phyloP scores from a whole-genome alignment of 1,284 basidiomycete species.

The Melampsora americana region DNA sequence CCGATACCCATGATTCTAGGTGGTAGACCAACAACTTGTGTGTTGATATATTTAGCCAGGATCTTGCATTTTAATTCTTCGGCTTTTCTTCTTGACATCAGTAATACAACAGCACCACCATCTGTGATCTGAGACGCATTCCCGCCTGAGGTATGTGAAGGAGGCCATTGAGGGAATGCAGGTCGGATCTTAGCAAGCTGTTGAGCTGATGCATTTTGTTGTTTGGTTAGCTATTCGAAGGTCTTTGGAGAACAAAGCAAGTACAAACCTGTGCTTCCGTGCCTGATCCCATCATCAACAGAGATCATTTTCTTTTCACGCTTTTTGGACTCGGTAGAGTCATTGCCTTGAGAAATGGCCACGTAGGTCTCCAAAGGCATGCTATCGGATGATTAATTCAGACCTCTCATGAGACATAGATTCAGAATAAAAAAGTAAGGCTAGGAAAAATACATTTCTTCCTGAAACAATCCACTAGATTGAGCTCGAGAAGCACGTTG shows the following conservation, averaged over 20 bases:
- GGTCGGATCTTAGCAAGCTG: constrained; percentile 66
- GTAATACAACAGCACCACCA: constrained; percentile 75
- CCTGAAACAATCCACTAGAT: constrained; percentile 65
- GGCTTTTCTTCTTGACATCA: constrained; percentile 82
- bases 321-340: constrained; percentile 60
- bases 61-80: constrained; percentile 71
- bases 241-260: neutral
- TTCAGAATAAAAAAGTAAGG: constrained; percentile 60
- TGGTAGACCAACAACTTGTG: constrained; percentile 65
- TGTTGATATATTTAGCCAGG: constrained; percentile 73
- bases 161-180: constrained; percentile 85
- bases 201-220: constrained; percentile 57
- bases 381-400: constrained; percentile 22
- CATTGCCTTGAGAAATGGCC: constrained; percentile 5
- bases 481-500: constrained; percentile 67
- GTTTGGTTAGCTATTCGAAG: too few relatives aligned
- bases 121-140: constrained; percentile 81
- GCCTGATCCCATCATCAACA: constrained; percentile 77
- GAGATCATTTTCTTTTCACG: constrained; percentile 63
- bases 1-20: constrained; percentile 53
- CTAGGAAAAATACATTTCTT: constrained; percentile 71
- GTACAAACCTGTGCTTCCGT: constrained; percentile 62
- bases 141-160: constrained; percentile 74
- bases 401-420: constrained; percentile 35
- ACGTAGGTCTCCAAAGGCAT: constrained; percentile 8